These are phyloP conservation scores for Patellifolia procumbens DNA, from an alignment of 179 eudicot genomes.

Conservation along the genomic window DNA sequence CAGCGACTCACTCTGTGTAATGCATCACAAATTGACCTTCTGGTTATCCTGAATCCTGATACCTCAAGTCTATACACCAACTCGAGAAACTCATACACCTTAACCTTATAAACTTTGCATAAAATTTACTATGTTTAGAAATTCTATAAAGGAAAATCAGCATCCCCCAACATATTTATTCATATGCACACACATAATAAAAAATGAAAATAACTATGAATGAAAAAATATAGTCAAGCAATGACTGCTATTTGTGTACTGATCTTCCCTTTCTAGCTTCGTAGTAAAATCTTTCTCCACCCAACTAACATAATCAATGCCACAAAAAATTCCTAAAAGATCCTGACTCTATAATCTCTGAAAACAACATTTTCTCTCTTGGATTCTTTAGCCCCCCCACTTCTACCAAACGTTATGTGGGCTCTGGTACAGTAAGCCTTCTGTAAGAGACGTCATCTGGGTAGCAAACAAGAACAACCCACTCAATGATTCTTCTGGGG, in stretches of 20 bases:
- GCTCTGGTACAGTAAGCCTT: slow-evolving; percentile 1
- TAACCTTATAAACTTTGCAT: neutral
- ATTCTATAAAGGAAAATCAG: neutral
- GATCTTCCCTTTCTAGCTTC: neutral
- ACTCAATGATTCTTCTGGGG: slow-evolving; percentile 16
- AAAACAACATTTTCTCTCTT: neutral
- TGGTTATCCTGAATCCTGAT: neutral
- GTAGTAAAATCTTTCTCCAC: neutral
- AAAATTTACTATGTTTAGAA: neutral
- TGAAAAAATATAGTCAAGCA: neutral
- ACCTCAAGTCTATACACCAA: neutral
- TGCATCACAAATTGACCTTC: neutral
- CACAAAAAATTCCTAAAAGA: neutral
- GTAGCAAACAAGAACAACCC: slow-evolving; percentile 14
- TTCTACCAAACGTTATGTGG: slow-evolving; percentile 1
- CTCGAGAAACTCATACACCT: neutral
- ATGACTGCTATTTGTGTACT: neutral
- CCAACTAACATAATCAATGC: neutral
- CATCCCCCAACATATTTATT: neutral
- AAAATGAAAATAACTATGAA: no score
- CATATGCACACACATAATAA: no score
- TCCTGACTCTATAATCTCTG: neutral
- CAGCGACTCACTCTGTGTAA: neutral
- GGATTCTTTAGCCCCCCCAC: slow-evolving; percentile 10
- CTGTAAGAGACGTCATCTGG: slow-evolving; percentile 6